Conservation (phyloP, 345 rosid species). For the Brassica incana region DNA sequence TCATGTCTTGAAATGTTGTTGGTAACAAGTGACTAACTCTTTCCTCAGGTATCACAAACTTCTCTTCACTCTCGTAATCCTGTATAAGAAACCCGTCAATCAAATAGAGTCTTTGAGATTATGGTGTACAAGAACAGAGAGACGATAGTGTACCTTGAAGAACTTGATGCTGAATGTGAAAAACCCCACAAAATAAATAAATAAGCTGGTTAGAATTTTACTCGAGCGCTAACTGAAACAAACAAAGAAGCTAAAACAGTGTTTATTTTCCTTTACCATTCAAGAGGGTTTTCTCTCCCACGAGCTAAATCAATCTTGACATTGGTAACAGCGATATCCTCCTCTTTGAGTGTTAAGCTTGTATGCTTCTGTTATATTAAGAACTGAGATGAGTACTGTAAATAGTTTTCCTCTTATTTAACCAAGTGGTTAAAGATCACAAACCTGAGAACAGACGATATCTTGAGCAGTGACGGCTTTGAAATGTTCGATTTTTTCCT, state of each 20-base stretch:
- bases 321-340: constrained; percentile 78
- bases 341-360: constrained; percentile 62
- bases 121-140: background rate
- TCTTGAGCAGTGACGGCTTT: constrained; percentile 80
- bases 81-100: constrained; percentile 33
- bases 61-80: constrained; percentile 84
- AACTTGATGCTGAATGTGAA: constrained; percentile 72
- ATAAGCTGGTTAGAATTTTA: constrained; percentile 22
- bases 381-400: background rate
- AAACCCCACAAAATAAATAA: background rate
- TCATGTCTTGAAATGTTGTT: constrained; percentile 79
- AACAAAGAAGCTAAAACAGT: constrained; percentile 2
- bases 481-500: constrained; percentile 75
- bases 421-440: background rate
- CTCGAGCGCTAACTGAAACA: background rate
- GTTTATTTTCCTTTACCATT: constrained; percentile 57
- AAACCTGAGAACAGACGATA: constrained; percentile 91
- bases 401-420: background rate
- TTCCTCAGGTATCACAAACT: constrained; percentile 68
- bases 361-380: constrained; percentile 57
- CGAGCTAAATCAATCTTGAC: constrained; percentile 87
- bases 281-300: constrained; percentile 84
- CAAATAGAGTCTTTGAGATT: background rate
- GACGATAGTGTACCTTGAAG: constrained; percentile 55
- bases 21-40: constrained; percentile 90